Conservation (phyloP, 139 green algal genomes). For the Microglena sp. region DNA sequence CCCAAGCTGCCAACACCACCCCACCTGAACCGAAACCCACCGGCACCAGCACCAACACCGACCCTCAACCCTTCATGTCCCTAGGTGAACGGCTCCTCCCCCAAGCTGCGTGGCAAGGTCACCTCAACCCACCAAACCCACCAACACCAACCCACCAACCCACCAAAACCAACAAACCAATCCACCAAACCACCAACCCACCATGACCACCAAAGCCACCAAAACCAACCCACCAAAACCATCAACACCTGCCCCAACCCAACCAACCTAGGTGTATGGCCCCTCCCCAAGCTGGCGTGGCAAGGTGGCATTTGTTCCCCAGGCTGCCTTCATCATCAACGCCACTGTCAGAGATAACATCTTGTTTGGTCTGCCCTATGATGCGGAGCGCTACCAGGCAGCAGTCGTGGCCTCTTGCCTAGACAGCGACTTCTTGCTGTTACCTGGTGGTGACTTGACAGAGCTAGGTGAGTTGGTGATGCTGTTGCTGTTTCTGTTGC, state of each 20-base stretch:
- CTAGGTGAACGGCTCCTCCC: constrained; percentile 6
- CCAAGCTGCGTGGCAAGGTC: constrained; percentile 30
- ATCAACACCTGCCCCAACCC: too few species aligned
- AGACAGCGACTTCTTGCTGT: constrained; percentile 37
- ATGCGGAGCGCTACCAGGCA: constrained; percentile 28
- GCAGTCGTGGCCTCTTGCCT: constrained; percentile 4
- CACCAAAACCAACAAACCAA: too few species aligned
- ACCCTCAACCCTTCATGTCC: too few species aligned
- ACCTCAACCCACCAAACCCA: constrained; percentile 71
- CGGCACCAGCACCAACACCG: too few species aligned
- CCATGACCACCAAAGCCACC: too few species aligned
- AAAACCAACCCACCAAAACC: too few species aligned
- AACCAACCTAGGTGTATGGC: constrained; percentile 12
- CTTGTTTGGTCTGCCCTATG: constrained; percentile 54
- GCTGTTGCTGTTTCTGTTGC: too few species aligned
- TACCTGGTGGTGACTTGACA: constrained; percentile 54
- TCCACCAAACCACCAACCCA: too few species aligned
- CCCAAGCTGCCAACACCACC: too few species aligned
- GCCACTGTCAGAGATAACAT: constrained; percentile 70
- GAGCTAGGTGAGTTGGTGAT: constrained; percentile 69
- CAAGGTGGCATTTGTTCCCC: constrained; percentile 54
- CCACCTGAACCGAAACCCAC: too few species aligned
- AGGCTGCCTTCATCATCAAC: constrained; percentile 70
- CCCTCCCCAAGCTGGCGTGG: constrained; percentile 23
- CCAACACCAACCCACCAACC: too few species aligned